Evolutionary conservation across 805 yeast species (phyloP).

Genomic region (Metschnikowia similis): DNA sequence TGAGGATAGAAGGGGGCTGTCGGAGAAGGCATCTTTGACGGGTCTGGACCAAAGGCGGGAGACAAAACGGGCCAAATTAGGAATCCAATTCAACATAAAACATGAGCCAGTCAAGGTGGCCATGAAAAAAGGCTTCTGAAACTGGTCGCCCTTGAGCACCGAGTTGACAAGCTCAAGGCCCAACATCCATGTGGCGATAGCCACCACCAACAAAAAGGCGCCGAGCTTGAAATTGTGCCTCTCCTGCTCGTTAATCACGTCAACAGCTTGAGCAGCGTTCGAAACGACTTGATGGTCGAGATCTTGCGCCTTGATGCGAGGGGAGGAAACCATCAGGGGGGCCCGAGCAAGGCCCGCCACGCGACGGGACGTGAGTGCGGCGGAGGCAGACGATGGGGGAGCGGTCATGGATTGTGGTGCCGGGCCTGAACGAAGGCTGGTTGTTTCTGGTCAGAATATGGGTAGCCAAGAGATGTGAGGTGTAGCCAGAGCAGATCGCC

Average conservation of each 20-base stretch:
- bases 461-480: background rate
- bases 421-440: too few species aligned
- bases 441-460: too few species aligned
- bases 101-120: conserved; percentile 47
- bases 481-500: background rate
- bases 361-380: background rate
- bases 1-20: conserved; percentile 13
- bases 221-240: conserved; percentile 43
- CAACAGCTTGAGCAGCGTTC: conserved; percentile 23
- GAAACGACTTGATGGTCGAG: conserved; percentile 8
- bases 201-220: conserved; percentile 35
- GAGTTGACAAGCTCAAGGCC: conserved; percentile 47
- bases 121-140: conserved; percentile 46
- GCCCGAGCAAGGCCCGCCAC: background rate
- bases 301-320: conserved; percentile 14
- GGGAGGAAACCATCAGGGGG: conserved; percentile 7
- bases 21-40: conserved; percentile 12
- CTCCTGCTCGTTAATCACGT: conserved; percentile 39
- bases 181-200: conserved; percentile 45
- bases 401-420: background rate
- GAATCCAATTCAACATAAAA: conserved; percentile 43
- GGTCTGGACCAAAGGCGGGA: background rate
- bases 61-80: conserved; percentile 21
- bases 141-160: conserved; percentile 46
- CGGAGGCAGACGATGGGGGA: background rate